Evolutionary conservation across 2,329 filamentous ascomycete genomes (phyloP).

Genomic region (Gremmenia infestans): DNA sequence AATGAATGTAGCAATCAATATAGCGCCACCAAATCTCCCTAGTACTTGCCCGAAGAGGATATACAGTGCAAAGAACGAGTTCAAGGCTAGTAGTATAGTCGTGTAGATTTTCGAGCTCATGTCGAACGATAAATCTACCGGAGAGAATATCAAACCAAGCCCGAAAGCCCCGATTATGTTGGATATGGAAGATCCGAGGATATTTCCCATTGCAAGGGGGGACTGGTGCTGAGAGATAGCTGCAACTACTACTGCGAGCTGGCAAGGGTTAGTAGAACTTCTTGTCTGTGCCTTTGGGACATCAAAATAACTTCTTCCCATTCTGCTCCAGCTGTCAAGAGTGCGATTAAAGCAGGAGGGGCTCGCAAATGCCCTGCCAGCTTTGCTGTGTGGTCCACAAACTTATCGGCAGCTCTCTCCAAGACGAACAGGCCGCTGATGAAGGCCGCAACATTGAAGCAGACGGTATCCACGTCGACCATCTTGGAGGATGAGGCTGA

Average conservation of each 20-base stretch:
- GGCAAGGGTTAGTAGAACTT: not conserved
- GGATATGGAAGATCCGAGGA: constrained; percentile 49
- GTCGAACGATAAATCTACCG: constrained; percentile 37
- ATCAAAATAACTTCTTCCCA: constrained; percentile 47
- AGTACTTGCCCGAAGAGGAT: constrained; percentile 30
- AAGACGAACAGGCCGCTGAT: constrained; percentile 43
- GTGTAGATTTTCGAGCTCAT: constrained; percentile 45
- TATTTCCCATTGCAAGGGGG: constrained; percentile 48
- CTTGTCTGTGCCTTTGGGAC: not conserved
- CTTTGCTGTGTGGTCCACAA: constrained; percentile 46
- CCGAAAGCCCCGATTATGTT: constrained; percentile 53
- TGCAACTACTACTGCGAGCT: constrained; percentile 46
- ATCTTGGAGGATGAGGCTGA: constrained; percentile 7
- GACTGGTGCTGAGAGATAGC: constrained; percentile 41
- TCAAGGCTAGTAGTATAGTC: constrained; percentile 37
- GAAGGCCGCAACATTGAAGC: constrained; percentile 40
- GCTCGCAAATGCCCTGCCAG: constrained; percentile 41
- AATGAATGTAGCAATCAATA: constrained; percentile 39
- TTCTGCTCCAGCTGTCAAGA: constrained; percentile 49
- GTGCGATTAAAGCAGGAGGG: constrained; percentile 43
- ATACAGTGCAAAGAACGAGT: constrained; percentile 35
- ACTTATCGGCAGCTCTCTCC: constrained; percentile 47
- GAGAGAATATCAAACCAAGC: constrained; percentile 43
- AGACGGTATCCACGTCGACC: constrained; percentile 14
- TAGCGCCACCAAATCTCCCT: constrained; percentile 33